Evolutionary conservation across 179 eudicot species (phyloP).

Genomic region (Dionaea muscipula): DNA sequence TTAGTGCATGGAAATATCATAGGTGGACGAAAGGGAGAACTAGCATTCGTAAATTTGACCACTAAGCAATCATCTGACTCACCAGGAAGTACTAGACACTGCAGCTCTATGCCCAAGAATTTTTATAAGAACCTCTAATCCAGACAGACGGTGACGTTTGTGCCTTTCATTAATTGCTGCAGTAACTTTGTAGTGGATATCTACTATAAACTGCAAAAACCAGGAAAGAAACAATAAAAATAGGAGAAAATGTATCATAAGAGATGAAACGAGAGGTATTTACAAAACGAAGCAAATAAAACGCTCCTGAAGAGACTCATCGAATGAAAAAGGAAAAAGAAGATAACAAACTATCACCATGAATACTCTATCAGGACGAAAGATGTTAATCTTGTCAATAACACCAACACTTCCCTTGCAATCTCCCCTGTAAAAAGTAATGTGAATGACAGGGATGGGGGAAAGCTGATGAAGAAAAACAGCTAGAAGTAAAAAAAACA

Average conservation of each 20-base stretch:
- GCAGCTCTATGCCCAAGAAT: constrained; percentile 73
- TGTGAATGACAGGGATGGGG: constrained; percentile 3
- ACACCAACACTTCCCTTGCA: constrained; percentile 34
- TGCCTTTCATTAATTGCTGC: constrained; percentile 68
- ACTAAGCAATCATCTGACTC: constrained; percentile 9
- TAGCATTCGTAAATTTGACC: neutral
- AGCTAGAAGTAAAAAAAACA: constrained; percentile 5
- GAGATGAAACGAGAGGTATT: too few relatives aligned
- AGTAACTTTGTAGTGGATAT: constrained; percentile 80
- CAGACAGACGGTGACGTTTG: constrained; percentile 69
- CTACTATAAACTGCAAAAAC: constrained; percentile 59
- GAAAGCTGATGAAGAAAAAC: neutral
- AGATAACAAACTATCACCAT: constrained; percentile 42
- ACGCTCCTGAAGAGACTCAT: neutral
- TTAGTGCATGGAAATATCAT: neutral
- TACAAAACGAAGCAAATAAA: neutral
- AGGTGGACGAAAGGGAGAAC: neutral
- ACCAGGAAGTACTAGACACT: constrained; percentile 73
- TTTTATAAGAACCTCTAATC: constrained; percentile 67
- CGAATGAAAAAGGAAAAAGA: neutral
- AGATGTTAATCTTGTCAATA: constrained; percentile 72
- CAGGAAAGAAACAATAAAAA: neutral
- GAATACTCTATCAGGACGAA: constrained; percentile 92
- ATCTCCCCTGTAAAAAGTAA: constrained; percentile 45
- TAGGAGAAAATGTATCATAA: neutral